phyloP scores from a whole-genome alignment of 2,329 filamentous ascomycete species.

The Falciphora oryzae region DNA sequence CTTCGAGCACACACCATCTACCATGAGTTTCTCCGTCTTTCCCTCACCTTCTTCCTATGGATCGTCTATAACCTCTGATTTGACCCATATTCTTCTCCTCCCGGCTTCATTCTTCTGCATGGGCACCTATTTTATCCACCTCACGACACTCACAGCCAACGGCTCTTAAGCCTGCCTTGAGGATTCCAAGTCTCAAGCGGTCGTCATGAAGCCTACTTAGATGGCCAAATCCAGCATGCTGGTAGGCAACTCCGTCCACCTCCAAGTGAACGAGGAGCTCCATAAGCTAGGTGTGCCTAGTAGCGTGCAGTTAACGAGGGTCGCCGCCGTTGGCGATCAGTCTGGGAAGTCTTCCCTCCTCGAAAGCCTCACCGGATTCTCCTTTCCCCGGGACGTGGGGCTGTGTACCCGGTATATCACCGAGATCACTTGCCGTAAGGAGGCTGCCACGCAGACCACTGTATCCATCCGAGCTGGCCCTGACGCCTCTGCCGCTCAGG shows the following conservation, averaged over 20 bases:
- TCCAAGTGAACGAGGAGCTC: background rate
- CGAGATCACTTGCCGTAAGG: slow-evolving; percentile 33
- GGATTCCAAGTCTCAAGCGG: too few species aligned
- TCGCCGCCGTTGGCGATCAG: slow-evolving; percentile 79
- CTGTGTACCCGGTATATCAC: slow-evolving; percentile 44
- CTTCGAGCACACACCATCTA: too few species aligned
- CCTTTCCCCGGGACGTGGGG: slow-evolving; percentile 32
- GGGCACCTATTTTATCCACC: too few species aligned
- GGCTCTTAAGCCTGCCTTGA: too few species aligned
- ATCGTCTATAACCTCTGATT: too few species aligned
- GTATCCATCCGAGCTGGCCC: slow-evolving; percentile 21
- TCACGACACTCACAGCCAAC: too few species aligned
- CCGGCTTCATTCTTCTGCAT: too few species aligned
- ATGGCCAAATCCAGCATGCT: background rate
- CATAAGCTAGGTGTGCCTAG: slow-evolving; percentile 21
- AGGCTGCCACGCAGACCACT: slow-evolving; percentile 16
- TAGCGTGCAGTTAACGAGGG: slow-evolving; percentile 33
- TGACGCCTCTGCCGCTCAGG: background rate
- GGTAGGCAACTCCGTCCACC: background rate
- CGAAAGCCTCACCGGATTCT: slow-evolving; percentile 54
- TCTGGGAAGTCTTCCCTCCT: slow-evolving; percentile 82
- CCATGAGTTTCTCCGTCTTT: too few species aligned
- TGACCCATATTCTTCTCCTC: too few species aligned
- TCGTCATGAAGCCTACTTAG: too few species aligned
- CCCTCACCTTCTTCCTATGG: too few species aligned